These are phyloP conservation scores for Oleoguttula mirabilis DNA, from an alignment of 495 filamentous ascomycete species.

Conservation along the genomic window DNA sequence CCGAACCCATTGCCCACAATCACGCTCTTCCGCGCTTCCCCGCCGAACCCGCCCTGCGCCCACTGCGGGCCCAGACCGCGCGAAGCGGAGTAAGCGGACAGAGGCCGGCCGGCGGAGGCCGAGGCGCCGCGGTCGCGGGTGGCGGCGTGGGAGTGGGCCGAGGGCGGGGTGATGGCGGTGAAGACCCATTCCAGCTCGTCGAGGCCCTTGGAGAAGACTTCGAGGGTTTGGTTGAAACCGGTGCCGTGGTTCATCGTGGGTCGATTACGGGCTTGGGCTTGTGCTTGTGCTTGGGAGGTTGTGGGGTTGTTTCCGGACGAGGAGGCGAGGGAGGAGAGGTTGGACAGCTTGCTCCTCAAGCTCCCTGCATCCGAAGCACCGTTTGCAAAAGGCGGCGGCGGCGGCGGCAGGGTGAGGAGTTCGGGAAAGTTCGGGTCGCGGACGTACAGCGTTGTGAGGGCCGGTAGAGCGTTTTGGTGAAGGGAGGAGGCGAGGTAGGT, in stretches of 20 bases:
- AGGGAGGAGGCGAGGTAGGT: slow-evolving; percentile 73
- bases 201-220: slow-evolving; percentile 76
- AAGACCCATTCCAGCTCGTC: slow-evolving; percentile 82
- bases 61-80: slow-evolving; percentile 42
- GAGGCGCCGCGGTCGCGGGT: slow-evolving; percentile 21
- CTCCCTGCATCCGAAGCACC: neutral
- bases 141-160: neutral
- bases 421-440: slow-evolving; percentile 73
- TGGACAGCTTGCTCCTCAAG: slow-evolving; percentile 7
- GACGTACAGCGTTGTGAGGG: slow-evolving; percentile 67
- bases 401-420: slow-evolving; percentile 48
- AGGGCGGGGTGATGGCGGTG: slow-evolving; percentile 44
- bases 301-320: neutral
- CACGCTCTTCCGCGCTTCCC: slow-evolving; percentile 46
- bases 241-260: slow-evolving; percentile 19
- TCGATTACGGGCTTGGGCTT: slow-evolving; percentile 18
- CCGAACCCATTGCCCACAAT: slow-evolving; percentile 69
- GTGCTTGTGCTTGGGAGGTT: slow-evolving; percentile 18
- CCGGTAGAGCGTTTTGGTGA: slow-evolving; percentile 59
- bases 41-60: slow-evolving; percentile 33
- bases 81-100: slow-evolving; percentile 42
- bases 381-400: slow-evolving; percentile 21
- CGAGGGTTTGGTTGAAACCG: slow-evolving; percentile 51
- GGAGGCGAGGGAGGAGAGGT: slow-evolving; percentile 8
- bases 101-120: slow-evolving; percentile 37